phyloP scores from a whole-genome alignment of 2,329 filamentous ascomycete genomes.

The Paecilomyces variotii region DNA sequence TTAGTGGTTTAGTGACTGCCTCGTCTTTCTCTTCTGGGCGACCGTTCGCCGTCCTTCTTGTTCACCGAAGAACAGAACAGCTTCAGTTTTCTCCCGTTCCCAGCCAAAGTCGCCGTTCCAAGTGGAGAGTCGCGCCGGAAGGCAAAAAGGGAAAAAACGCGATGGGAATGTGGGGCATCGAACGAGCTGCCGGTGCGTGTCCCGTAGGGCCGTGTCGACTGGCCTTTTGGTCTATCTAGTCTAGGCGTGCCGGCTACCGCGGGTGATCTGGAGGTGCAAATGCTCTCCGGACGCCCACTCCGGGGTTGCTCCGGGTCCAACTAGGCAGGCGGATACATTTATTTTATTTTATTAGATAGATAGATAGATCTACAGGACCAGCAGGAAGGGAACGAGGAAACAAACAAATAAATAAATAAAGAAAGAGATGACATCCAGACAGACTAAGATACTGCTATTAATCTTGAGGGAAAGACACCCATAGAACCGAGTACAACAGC shows the following conservation, averaged over 20 bases:
- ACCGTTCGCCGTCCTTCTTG: background rate
- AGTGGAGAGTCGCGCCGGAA: conserved; percentile 16
- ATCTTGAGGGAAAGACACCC: too few species aligned
- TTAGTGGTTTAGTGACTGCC: conserved; percentile 7
- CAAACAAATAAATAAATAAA: too few species aligned
- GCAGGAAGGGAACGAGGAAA: background rate
- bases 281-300: background rate
- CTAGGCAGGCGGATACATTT: too few species aligned
- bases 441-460: background rate
- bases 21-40: background rate
- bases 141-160: conserved; percentile 10
- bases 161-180: conserved; percentile 29
- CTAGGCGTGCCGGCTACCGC: conserved; percentile 5
- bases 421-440: too few species aligned
- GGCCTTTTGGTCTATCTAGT: background rate
- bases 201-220: background rate
- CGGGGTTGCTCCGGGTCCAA: background rate
- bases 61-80: background rate
- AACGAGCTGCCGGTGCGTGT: background rate
- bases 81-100: background rate
- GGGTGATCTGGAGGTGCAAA: conserved; percentile 2
- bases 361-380: background rate
- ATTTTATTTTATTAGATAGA: too few species aligned
- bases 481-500: too few species aligned
- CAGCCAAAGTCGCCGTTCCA: background rate